phyloP scores from a whole-genome alignment of 768 basidiomycete genomes.

The Boletus vinaceobasis region DNA sequence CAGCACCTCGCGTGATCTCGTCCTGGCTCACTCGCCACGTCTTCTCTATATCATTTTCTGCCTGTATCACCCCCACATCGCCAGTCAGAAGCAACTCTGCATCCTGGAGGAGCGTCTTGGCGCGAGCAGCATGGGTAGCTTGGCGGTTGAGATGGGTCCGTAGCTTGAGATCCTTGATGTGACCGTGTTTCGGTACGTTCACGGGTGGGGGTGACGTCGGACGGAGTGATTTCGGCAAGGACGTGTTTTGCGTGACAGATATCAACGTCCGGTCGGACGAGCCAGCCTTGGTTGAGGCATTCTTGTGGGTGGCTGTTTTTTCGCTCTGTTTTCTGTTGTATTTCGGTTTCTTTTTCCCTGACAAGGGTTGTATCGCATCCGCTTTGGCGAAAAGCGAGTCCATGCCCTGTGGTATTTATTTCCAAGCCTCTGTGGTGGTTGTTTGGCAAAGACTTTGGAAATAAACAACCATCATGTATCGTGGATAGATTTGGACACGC shows the following conservation, averaged over 20 bases:
- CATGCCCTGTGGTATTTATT: too few relatives aligned
- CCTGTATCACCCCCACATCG: constrained; percentile 70
- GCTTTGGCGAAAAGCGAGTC: constrained; percentile 73
- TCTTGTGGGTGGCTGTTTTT: constrained; percentile 21
- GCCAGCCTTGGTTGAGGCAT: constrained; percentile 11
- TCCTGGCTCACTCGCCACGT: constrained; percentile 87
- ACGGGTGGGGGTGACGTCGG: constrained; percentile 53
- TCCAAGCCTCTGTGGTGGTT: too few relatives aligned
- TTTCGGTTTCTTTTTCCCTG: constrained; percentile 41
- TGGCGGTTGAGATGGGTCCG: constrained; percentile 65
- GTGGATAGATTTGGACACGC: too few relatives aligned
- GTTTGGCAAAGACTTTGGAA: too few relatives aligned
- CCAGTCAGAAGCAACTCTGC: constrained; percentile 67
- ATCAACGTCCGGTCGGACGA: constrained; percentile 49
- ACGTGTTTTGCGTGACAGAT: constrained; percentile 56
- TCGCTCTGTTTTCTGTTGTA: constrained; percentile 15
- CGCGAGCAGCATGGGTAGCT: constrained; percentile 55
- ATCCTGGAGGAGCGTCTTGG: constrained; percentile 62
- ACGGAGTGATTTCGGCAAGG: constrained; percentile 67
- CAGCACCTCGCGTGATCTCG: constrained; percentile 65
- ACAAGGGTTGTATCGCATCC: constrained; percentile 49
- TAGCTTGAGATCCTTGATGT: constrained; percentile 74
- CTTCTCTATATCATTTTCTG: constrained; percentile 76
- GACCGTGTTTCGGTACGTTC: constrained; percentile 47
- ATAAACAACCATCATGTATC: too few relatives aligned